Evolutionary conservation across 345 rosid genomes (phyloP).

Genomic region (Eucalyptus regnans): DNA sequence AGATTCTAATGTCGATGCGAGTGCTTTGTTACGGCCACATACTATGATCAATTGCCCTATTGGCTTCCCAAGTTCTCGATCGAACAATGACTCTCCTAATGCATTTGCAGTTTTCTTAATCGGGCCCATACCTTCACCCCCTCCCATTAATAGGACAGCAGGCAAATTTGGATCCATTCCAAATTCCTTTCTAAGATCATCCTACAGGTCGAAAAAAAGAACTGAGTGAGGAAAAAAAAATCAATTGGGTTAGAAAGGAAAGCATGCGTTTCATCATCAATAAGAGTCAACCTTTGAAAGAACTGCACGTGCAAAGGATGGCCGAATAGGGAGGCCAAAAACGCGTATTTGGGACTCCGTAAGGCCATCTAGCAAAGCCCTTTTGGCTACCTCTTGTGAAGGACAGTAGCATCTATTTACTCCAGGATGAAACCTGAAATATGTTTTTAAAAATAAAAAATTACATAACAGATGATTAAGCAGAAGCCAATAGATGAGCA

Average conservation of each 20-base stretch:
- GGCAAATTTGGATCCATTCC: constrained; percentile 71
- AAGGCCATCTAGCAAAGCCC: constrained; percentile 66
- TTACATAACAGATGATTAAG: neutral
- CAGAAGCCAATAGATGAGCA: neutral
- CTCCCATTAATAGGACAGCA: constrained; percentile 96
- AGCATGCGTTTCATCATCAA: neutral
- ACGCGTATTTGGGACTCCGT: constrained; percentile 73
- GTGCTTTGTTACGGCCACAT: constrained; percentile 82
- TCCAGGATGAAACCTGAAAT: constrained; percentile 88
- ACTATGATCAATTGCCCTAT: constrained; percentile 81
- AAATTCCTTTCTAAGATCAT: constrained; percentile 64
- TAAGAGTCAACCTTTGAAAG: constrained; percentile 39
- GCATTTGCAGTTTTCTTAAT: constrained; percentile 85
- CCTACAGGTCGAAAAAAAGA: constrained; percentile 15
- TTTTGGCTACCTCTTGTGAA: constrained; percentile 79
- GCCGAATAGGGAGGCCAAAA: constrained; percentile 89
- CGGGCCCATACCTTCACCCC: constrained; percentile 99
- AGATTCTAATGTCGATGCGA: constrained; percentile 55
- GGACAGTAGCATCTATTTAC: constrained; percentile 95
- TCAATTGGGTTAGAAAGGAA: neutral
- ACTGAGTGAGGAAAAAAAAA: neutral
- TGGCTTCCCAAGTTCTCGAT: constrained; percentile 37
- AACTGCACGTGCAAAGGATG: constrained; percentile 86
- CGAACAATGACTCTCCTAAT: constrained; percentile 50
- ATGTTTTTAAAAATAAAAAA: neutral